Conservation (phyloP, 331 rosid genomes). For the Cydonia oblonga region DNA sequence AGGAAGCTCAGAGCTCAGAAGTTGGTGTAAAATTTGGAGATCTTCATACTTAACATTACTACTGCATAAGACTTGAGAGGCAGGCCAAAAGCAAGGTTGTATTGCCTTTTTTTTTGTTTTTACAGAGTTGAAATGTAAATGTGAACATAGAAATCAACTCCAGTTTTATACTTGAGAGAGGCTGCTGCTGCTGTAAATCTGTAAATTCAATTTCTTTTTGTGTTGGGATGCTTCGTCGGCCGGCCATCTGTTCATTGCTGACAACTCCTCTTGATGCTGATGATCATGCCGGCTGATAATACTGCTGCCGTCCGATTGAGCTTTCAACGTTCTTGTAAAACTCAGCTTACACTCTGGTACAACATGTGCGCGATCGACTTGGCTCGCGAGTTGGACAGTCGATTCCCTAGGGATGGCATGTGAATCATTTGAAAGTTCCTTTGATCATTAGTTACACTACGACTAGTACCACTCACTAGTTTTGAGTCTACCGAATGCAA, state of each 20-base stretch:
- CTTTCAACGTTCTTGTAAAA: background rate
- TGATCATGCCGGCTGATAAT: background rate
- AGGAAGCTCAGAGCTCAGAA: background rate
- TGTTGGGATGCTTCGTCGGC: background rate
- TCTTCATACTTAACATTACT: too few species aligned
- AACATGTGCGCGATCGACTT: too few species aligned
- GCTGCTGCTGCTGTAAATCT: background rate
- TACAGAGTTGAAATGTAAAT: background rate
- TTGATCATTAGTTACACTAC: background rate
- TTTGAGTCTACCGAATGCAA: background rate
- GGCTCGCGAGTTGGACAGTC: too few species aligned
- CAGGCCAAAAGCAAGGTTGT: background rate
- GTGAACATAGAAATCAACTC: background rate
- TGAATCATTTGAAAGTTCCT: background rate
- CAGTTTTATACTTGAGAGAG: background rate
- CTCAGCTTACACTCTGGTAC: too few species aligned
- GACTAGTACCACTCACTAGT: background rate
- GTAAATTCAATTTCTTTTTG: too few species aligned
- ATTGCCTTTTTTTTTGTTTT: background rate
- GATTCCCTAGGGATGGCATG: background rate
- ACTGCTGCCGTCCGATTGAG: background rate
- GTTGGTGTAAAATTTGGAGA: background rate
- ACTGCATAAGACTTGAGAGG: too few species aligned
- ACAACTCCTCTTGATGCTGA: background rate
- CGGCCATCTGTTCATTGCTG: background rate